Percentiles rank a stretch among this genome's conserved stretches.
Evolutionary conservation across 2,329 filamentous ascomycete species (phyloP).

Genomic region (Colletotrichum nymphaeae): DNA sequence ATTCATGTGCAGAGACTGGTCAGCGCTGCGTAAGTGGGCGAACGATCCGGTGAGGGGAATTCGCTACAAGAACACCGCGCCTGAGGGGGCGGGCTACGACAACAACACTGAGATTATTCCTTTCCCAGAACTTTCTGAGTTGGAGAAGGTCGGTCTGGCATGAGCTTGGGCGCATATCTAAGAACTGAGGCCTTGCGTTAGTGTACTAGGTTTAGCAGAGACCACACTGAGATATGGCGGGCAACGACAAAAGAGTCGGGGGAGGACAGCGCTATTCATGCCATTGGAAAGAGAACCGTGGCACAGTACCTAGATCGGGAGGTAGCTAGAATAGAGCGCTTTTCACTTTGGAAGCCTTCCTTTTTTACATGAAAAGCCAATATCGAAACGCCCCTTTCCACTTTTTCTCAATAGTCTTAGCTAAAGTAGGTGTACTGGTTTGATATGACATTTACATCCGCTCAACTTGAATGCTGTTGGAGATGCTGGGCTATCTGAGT

Average conservation of each 20-base stretch:
- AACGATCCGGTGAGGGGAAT: slow-evolving; percentile 19
- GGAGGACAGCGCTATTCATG: not conserved
- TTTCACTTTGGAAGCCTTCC: too few relatives aligned
- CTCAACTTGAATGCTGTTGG: too few relatives aligned
- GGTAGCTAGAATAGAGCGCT: too few relatives aligned
- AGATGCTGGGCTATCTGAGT: too few relatives aligned
- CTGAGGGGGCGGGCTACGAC: slow-evolving; percentile 13
- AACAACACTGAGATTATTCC: slow-evolving; percentile 22
- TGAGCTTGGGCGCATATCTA: not conserved
- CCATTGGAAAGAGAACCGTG: not conserved
- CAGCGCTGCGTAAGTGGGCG: slow-evolving; percentile 15
- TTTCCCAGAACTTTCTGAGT: slow-evolving; percentile 9
- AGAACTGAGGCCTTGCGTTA: not conserved
- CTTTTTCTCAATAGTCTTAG: too few relatives aligned
- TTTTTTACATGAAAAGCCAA: too few relatives aligned
- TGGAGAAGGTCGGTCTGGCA: slow-evolving; percentile 17
- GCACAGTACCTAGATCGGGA: too few relatives aligned
- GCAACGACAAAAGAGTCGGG: not conserved
- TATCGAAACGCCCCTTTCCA: too few relatives aligned
- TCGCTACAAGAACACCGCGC: slow-evolving; percentile 14
- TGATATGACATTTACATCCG: too few relatives aligned
- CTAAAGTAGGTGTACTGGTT: too few relatives aligned
- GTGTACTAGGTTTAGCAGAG: not conserved
- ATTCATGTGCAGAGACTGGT: slow-evolving; percentile 25
- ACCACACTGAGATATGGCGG: not conserved